Base-by-base conservation (phyloP, 352 stramenopile genomes). In the Phytophthora multivora region DNA sequence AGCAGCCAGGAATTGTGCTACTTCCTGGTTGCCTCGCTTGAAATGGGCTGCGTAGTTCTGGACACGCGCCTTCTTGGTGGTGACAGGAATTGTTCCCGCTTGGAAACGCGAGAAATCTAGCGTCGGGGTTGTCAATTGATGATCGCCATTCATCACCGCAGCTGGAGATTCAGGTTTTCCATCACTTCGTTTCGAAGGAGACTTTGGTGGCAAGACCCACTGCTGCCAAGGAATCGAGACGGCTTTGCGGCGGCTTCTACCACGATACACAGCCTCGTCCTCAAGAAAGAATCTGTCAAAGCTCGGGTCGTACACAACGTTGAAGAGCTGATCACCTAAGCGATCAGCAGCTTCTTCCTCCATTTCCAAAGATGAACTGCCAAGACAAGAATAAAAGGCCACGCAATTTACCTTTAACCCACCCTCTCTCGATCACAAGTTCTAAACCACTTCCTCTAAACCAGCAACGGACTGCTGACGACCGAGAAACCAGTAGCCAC, bases 401-500 rank as follows among this genome's bases (percentile, higher is more conserved):
- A 62, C 36, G 46, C 43, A 50, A 52, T 64, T 61, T 12, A 1
- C 8, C 4, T 15, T 33, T 13, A 33, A 31, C 10, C 26, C 26
- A 10, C 26, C 26, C 9, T 31, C 7, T 10, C 5, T 33, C 1
- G 21, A 23, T 23, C 2, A 23, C 21, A 4, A 56, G 49, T 16
- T 54, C 50, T 56, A 63, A 58, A 36, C 38, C 30, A 51, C 21
- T 51, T 46, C 48, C 33, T 78, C 59, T 89, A 93, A 25, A 96
- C 69, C 15, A 98, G 71, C 19, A 97, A 59, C 2, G 93, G 91
- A 28, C 86, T 96, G 76, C 93, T 97, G 30, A 98, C 73, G 25
- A 98, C 92, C 1, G 95, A 96, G 71, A 97, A 98, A 16, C 95
- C 95, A 13, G 95, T 96, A 9, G 93, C 94, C 15, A 98, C 95